A percentile compares a stretch with the other conserved stretches of the same genome.
These are phyloP conservation scores for Dimocarpus longan DNA, from an alignment of 345 rosid genomes.

Conservation along the genomic window DNA sequence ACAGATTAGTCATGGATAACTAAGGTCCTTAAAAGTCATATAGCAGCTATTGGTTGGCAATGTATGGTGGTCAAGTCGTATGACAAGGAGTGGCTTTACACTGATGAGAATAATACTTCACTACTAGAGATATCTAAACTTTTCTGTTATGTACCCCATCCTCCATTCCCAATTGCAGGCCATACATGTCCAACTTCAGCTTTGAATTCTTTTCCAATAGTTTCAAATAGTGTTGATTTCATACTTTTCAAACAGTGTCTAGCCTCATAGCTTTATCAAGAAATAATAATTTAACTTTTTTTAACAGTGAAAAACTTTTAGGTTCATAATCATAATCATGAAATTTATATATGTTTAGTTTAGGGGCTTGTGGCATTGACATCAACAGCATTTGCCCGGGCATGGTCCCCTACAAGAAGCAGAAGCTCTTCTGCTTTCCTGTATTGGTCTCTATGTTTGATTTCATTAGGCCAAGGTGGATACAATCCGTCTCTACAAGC, in stretches of 20 bases:
- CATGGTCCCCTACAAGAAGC: slow-evolving; percentile 45
- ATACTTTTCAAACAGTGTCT: background rate
- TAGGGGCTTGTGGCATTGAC: slow-evolving; percentile 89
- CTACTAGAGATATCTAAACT: background rate
- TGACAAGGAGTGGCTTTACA: background rate
- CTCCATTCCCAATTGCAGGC: background rate
- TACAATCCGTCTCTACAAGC: slow-evolving; percentile 91
- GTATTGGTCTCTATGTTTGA: slow-evolving; percentile 68
- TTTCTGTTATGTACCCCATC: background rate
- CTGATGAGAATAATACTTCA: no score
- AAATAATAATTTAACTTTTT: no score
- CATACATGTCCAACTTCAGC: background rate
- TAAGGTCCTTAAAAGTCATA: background rate
- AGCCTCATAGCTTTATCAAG: background rate
- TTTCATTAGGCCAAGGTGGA: slow-evolving; percentile 84
- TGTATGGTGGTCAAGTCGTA: no score
- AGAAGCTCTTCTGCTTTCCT: slow-evolving; percentile 55
- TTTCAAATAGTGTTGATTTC: background rate
- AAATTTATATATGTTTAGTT: background rate
- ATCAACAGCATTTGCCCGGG: slow-evolving; percentile 61
- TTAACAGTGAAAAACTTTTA: no score
- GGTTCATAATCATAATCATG: no score
- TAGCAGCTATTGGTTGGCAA: no score
- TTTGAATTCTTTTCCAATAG: no score
- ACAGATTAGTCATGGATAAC: slow-evolving; percentile 11